Evolutionary conservation across 2,329 filamentous ascomycete genomes (phyloP), one percentile per base, ranked within the genome.

Genomic region (Coniochaeta ligniaria): DNA sequence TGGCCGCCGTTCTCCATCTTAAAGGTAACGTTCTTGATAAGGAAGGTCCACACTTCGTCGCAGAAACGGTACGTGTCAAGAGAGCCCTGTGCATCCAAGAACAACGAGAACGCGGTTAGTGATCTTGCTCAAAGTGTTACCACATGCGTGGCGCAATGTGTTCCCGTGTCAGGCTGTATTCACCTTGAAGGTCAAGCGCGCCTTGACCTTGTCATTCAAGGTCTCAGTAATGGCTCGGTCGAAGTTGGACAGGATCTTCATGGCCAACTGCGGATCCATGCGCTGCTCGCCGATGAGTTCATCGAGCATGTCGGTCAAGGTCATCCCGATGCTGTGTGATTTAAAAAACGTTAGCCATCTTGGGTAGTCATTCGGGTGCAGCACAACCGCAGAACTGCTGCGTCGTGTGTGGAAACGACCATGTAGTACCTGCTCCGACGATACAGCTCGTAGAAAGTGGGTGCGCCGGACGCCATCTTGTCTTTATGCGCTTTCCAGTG

Each of bases 21-120:
- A 80, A 99, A 98, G n/a, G 88, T 92, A 60, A 98, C 93, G 67
- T 98, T 95, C 77, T 97, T 97, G 77, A 99, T 96, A 61, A 99
- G 84, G 75, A 99, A 99, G 1, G 95, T 99, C 95, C 95, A 99
- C 62, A 99, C 95, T 78, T 99, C 95, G 77, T 99, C 95, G 80
- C 95, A 99, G 83, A 99, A 99, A 68, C 95, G 90, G 80, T 99
- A 99, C 17, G 95, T 98, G 74, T 98, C 93, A 64, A 99, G 87
- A 72, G 96, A 95, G 56, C 95, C 95, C 94, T 97, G 68, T 61
- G 20, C 28, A n/a, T 38, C 36, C n/a, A 58, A 28, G 58, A 52
- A 41, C n/a, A 35, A 31, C 36, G 41, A 54, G 28, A 36, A n/a
- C 35, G 35, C 31, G n/a, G 38, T 59, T 36, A 59, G 57, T 47